Evolutionary conservation across 176 grass and related monocot species (phyloP).

Genomic region (Oryza meridionalis): DNA sequence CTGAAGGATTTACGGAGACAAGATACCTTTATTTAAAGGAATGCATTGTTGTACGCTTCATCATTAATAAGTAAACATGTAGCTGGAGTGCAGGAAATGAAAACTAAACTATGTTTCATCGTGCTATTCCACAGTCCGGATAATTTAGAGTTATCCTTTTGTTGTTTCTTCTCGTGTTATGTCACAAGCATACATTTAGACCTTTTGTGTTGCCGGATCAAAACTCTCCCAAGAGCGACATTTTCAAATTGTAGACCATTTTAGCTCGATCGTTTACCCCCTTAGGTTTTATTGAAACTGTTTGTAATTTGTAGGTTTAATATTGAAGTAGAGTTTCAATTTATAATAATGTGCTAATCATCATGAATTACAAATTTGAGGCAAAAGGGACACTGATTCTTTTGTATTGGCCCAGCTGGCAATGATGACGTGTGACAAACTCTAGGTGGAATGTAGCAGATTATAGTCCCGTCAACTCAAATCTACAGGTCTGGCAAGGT

Average conservation of each 20-base stretch:
- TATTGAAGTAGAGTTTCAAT: neutral
- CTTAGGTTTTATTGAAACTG: constrained; percentile 26
- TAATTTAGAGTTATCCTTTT: constrained; percentile 8
- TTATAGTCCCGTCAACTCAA: constrained; percentile 61
- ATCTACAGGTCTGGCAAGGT: constrained; percentile 65
- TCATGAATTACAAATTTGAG: constrained; percentile 44
- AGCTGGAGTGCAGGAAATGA: neutral
- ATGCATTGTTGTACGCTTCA: neutral
- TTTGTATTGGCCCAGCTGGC: constrained; percentile 72
- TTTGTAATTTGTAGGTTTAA: constrained; percentile 1
- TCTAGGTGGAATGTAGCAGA: constrained; percentile 66
- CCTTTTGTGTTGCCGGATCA: neutral
- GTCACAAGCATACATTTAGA: neutral
- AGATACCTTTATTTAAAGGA: constrained; percentile 18
- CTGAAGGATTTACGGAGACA: constrained; percentile 25
- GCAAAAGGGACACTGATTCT: constrained; percentile 62
- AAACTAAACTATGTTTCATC: constrained; percentile 13
- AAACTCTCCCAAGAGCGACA: neutral
- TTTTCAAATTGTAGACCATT: neutral
- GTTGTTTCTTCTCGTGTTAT: constrained; percentile 19
- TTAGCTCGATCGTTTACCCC: neutral
- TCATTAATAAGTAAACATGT: constrained; percentile 20
- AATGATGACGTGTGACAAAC: constrained; percentile 86
- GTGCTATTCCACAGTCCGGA: constrained; percentile 13
- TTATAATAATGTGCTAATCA: constrained; percentile 39